These are phyloP conservation scores for Hypoxylon sp. DNA, from an alignment of 2,329 filamentous ascomycete species.

Conservation along the genomic window DNA sequence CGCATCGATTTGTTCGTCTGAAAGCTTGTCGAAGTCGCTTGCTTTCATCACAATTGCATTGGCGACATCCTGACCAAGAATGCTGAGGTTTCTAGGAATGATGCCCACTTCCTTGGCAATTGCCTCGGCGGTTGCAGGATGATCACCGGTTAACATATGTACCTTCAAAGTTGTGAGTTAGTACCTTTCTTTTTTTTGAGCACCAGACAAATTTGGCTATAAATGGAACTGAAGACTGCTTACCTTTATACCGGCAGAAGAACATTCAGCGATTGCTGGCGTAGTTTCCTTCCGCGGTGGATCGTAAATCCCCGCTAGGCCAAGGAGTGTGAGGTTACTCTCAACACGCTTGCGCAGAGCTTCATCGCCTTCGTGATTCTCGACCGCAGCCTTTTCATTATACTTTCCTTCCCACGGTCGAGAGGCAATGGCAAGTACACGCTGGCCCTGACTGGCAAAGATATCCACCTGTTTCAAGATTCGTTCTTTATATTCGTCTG, in stretches of 20 bases:
- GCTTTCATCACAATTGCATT: constrained; percentile 80
- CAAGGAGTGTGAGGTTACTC: constrained; percentile 77
- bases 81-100: constrained; percentile 73
- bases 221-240: not conserved
- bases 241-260: constrained; percentile 78
- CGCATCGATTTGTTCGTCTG: constrained; percentile 80
- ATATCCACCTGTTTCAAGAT: constrained; percentile 69
- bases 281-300: constrained; percentile 87
- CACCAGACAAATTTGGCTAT: not conserved
- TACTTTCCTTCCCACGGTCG: constrained; percentile 70
- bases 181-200: not conserved
- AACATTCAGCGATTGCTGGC: constrained; percentile 77
- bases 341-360: constrained; percentile 74
- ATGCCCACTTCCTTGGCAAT: constrained; percentile 86
- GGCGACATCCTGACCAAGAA: constrained; percentile 74
- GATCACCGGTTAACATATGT: constrained; percentile 89
- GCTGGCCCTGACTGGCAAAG: constrained; percentile 77
- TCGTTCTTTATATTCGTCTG: constrained; percentile 64
- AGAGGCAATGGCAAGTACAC: constrained; percentile 80
- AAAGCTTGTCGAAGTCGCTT: constrained; percentile 82
- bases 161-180: constrained; percentile 54
- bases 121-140: constrained; percentile 82
- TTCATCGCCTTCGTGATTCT: constrained; percentile 57
- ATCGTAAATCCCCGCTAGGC: constrained; percentile 89
- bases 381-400: constrained; percentile 46